phyloP scores from a whole-genome alignment of 345 rosid species.

The Hibiscus mutabilis region DNA sequence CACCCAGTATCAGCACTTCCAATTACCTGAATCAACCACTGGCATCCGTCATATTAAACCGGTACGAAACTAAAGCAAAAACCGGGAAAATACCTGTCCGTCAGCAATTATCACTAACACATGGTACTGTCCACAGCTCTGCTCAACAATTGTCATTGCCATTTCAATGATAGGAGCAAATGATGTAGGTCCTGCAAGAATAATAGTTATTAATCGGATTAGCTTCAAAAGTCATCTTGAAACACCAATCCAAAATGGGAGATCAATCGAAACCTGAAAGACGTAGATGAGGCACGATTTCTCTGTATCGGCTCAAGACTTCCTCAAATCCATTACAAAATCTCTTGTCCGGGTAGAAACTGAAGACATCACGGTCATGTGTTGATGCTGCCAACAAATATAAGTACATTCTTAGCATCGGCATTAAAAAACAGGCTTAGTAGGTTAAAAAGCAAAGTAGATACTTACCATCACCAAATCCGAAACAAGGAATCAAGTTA shows the following conservation, averaged over 20 bases:
- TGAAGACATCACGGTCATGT: conserved; percentile 89
- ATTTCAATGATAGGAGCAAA: conserved; percentile 90
- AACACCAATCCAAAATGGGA: conserved; percentile 4
- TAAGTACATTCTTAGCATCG: conserved; percentile 10
- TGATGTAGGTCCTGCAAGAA: conserved; percentile 78
- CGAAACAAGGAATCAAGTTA: conserved; percentile 88
- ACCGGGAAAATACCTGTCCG: conserved; percentile 64
- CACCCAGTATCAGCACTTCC: conserved; percentile 68
- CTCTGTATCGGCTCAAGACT: conserved; percentile 64
- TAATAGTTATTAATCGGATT: neutral
- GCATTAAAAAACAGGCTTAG: neutral
- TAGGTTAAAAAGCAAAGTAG: neutral
- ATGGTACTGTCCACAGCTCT: conserved; percentile 90
- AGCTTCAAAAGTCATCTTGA: conserved; percentile 6
- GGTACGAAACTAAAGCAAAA: neutral
- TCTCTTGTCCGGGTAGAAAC: conserved; percentile 58
- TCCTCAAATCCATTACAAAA: conserved; percentile 93
- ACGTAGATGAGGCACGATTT: conserved; percentile 68
- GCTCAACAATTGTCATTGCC: conserved; percentile 91
- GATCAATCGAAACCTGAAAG: conserved; percentile 58
- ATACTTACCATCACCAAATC: conserved; percentile 88
- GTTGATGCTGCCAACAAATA: conserved; percentile 66
- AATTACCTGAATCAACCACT: conserved; percentile 57
- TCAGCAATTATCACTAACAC: conserved; percentile 93
- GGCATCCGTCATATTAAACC: neutral